Evolutionary conservation across 495 filamentous ascomycete species (phyloP).

Genomic region (Xanthoparmelia taractica): DNA sequence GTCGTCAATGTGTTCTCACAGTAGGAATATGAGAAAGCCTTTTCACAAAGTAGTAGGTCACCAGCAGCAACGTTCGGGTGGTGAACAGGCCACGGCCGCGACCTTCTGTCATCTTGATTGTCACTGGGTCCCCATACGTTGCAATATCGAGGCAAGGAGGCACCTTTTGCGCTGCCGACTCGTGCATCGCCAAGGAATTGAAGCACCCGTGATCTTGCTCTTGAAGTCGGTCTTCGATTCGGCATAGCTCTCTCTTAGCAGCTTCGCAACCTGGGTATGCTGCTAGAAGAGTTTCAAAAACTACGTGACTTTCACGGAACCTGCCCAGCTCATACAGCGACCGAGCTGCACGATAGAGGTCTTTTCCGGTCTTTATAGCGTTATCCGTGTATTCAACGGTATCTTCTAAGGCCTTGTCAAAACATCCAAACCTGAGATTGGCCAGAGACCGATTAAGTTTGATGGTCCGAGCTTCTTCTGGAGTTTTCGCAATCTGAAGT

Average conservation of each 20-base stretch:
- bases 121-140: slow-evolving; percentile 35
- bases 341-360: slow-evolving; percentile 39
- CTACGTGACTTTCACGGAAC: slow-evolving; percentile 34
- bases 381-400: slow-evolving; percentile 29
- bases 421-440: slow-evolving; percentile 38
- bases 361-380: slow-evolving; percentile 36
- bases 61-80: slow-evolving; percentile 40
- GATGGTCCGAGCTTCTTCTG: slow-evolving; percentile 22
- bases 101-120: slow-evolving; percentile 23
- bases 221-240: slow-evolving; percentile 27
- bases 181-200: slow-evolving; percentile 36
- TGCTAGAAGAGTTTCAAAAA: slow-evolving; percentile 22
- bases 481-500: slow-evolving; percentile 23
- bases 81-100: slow-evolving; percentile 44
- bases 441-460: slow-evolving; percentile 42
- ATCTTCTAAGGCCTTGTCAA: slow-evolving; percentile 41
- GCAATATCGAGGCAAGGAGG: slow-evolving; percentile 40
- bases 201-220: slow-evolving; percentile 38
- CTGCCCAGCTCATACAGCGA: slow-evolving; percentile 41
- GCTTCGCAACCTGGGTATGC: slow-evolving; percentile 28
- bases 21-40: slow-evolving; percentile 46
- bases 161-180: slow-evolving; percentile 29
- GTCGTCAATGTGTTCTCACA: no score
- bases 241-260: slow-evolving; percentile 31
- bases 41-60: slow-evolving; percentile 48